Evolutionary conservation across 805 yeast species (phyloP), one percentile per base, ranked within the genome.

Genomic region (Saturnispora hagleri): DNA sequence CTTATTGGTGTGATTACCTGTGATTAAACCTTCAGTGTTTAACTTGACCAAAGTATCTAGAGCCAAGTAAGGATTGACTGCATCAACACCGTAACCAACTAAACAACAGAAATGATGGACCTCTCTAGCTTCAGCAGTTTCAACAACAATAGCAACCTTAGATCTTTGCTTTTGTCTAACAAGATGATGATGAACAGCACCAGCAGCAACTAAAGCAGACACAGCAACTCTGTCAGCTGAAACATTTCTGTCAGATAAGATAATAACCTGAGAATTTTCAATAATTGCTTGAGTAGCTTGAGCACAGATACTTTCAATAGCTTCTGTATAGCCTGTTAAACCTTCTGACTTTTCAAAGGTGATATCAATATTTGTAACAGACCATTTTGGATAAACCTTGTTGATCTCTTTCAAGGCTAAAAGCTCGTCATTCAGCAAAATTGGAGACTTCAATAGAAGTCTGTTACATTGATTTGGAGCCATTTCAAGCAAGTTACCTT

Each of bases 51-150:
- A 73, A 13, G 97, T 84, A 69, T 93, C 97, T 72, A 91, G 79
- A 15, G 91, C 96, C 66, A 91, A 74, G 73, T 89, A 93, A 52
- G 99, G 99, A 71, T 86, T 87, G 63, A 91, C 76, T 57, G 89
- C 98, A 72, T 91, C 99, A 57, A 91, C 96, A 76, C 99, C 99
- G 68, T 93, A 93, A 60, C 99, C 98, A 31, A 91, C 80, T 59
- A 91, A 75, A 60, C 89, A 89, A 74, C 97, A 89, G 69, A 89
- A 81, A 72, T 91, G 98, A 68, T 91, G 99, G 42, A 91, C 95
- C 71, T 93, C 99, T 67, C 95, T 84, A 15, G 97, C 98, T 72
- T 91, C 99, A 49, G 95, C 97, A 43, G 97, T 83, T 73, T 91
- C 98, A 54, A 91, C 77, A 55, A 91, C 73, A 57, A 91, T 71